Conservation (phyloP, 106 monocot species). For the Allium fistulosum region DNA sequence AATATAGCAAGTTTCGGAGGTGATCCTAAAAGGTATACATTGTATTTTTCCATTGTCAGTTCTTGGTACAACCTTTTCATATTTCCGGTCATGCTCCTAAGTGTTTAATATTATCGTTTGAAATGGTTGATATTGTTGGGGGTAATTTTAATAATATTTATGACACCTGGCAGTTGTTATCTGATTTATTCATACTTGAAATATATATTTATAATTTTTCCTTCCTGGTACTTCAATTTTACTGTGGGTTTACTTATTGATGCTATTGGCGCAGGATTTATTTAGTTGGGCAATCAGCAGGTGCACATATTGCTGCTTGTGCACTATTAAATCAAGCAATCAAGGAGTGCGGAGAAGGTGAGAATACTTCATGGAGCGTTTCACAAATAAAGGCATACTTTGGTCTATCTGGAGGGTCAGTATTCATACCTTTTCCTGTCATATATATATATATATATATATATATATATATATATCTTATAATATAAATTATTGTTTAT, state of each 20-base stretch:
- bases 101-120: no score
- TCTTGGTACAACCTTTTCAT: background rate
- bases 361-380: constrained; percentile 62
- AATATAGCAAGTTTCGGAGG: constrained; percentile 72
- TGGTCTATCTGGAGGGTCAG: constrained; percentile 95
- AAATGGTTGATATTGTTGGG: no score
- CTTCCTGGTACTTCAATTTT: no score
- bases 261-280: constrained; percentile 48
- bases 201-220: no score
- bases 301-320: constrained; percentile 98
- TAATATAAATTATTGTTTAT: no score
- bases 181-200: no score
- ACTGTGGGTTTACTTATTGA: no score
- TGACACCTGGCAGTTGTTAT: no score
- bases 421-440: background rate
- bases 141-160: no score
- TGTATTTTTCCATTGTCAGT: background rate
- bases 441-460: no score
- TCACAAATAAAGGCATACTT: constrained; percentile 89
- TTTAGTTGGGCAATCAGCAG: constrained; percentile 94
- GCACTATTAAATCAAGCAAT: constrained; percentile 74
- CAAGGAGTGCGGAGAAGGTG: constrained; percentile 77
- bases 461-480: no score
- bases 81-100: no score
- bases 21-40: constrained; percentile 62